A percentile compares a stretch with the other conserved stretches of the same genome.
Evolutionary conservation across 495 filamentous ascomycete genomes (phyloP).

Genomic region (Pseudoneurospora amorphoporcata): DNA sequence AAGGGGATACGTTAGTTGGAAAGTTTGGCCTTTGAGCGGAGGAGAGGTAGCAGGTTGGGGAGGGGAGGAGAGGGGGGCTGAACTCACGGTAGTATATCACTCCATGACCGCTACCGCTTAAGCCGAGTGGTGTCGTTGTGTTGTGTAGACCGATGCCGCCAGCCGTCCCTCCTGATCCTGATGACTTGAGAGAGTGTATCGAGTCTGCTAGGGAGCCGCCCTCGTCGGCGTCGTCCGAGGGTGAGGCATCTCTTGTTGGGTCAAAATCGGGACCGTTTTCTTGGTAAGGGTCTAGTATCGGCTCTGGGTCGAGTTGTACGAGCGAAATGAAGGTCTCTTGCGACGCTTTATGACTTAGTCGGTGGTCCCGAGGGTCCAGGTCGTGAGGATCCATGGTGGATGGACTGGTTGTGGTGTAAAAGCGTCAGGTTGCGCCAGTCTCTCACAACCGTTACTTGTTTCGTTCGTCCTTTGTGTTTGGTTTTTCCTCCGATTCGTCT

Average conservation of each 20-base stretch:
- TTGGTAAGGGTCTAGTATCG: conserved; percentile 40
- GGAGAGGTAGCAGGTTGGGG: conserved; percentile 1
- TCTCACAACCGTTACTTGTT: not conserved
- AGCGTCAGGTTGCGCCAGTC: not conserved
- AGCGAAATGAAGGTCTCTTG: conserved; percentile 52
- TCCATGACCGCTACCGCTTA: conserved; percentile 42
- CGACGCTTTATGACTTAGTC: conserved; percentile 23
- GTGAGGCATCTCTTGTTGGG: conserved; percentile 14
- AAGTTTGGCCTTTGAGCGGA: not conserved
- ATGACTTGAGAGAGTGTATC: conserved; percentile 17
- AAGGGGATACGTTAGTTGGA: not conserved
- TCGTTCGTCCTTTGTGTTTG: not conserved
- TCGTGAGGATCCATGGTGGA: conserved; percentile 20
- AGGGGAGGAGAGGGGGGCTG: not conserved
- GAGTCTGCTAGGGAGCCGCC: conserved; percentile 13
- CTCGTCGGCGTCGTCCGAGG: not conserved
- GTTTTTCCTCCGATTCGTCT: not conserved
- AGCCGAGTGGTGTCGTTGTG: conserved; percentile 34
- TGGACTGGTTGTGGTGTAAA: not conserved
- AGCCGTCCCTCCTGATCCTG: not conserved
- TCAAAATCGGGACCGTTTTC: conserved; percentile 43
- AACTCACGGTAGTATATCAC: conserved; percentile 52
- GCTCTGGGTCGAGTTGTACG: conserved; percentile 69
- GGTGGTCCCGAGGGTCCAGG: conserved; percentile 9
- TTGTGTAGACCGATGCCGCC: not conserved